A percentile compares a stretch with the other conserved stretches of the same genome.
Evolutionary conservation across 1,139 yeast species (phyloP).

Genomic region (Geotrichum aggregatum): DNA sequence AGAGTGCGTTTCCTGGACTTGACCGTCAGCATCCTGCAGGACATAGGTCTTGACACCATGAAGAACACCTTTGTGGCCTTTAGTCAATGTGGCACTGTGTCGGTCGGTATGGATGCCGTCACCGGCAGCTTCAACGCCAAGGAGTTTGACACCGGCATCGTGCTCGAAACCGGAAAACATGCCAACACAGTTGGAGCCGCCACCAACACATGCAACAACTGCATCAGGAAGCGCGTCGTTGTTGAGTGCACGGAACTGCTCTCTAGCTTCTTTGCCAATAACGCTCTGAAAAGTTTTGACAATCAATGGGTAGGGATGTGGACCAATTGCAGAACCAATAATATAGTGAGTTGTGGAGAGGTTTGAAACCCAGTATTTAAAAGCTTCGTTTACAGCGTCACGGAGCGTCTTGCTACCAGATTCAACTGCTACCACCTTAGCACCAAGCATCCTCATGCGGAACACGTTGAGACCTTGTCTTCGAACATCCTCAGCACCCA

Average conservation of each 20-base stretch:
- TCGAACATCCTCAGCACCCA: constrained; percentile 99
- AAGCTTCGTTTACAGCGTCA: constrained; percentile 98
- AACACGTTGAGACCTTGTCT: constrained; percentile 97
- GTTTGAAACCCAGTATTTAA: constrained; percentile 91
- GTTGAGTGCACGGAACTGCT: constrained; percentile 76
- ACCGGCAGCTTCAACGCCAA: constrained; percentile 99
- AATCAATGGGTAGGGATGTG: constrained; percentile 96
- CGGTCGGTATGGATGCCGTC: constrained; percentile 82
- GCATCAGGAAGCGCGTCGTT: constrained; percentile 85
- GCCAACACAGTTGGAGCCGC: constrained; percentile 96
- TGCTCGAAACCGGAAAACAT: constrained; percentile 91
- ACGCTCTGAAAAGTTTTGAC: constrained; percentile 98
- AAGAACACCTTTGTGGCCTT: constrained; percentile 93
- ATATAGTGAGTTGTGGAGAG: constrained; percentile 84
- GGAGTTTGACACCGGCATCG: constrained; percentile 66
- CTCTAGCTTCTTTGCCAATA: constrained; percentile 90
- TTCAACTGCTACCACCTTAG: constrained; percentile 86
- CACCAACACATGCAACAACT: constrained; percentile 98
- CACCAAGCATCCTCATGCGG: constrained; percentile 95
- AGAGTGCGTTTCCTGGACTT: constrained; percentile 94
- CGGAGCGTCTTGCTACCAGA: constrained; percentile 94
- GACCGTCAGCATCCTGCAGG: constrained; percentile 87
- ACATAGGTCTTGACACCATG: constrained; percentile 96
- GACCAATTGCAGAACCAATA: constrained; percentile 98
- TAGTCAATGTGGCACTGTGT: constrained; percentile 91